Base-by-base conservation (phyloP, 805 yeast genomes). In the Metschnikowia gelsemii region DNA sequence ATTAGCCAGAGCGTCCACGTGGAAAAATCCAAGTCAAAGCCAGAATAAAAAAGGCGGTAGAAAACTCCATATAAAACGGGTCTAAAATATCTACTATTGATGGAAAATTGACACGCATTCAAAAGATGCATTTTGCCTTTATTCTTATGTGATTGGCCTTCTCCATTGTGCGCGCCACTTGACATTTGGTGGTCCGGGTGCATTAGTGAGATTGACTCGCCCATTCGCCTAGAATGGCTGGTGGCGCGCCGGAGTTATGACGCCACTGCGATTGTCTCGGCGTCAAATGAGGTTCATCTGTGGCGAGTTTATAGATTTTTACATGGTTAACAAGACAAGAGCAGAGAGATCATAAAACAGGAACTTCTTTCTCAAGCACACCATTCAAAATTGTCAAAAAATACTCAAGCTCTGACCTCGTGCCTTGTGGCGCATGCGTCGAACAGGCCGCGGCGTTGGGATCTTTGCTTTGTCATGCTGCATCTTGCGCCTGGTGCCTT, bases 191-290 rank as follows among this genome's bases (percentile, higher is more conserved):
- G 14, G 22, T 19, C 35, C 21, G 40, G 35, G 29, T 23, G 30
- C 40, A 28, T 23, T 8, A 17, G 31, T 27, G 9, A 19, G 31
- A 14, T 11, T 21, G 23, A 21, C 29, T 24, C 27, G 35, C 22
- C 30, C 28, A 14, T 28, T 17, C 38, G 35, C 20, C 43, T 34
- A 35, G 39, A 40, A n/a, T n/a, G n/a, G n/a, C n/a, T n/a, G n/a
- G n/a, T 33, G 29, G 39, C 31, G 35, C 35, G 17, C 39, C 43
- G 43, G 43, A 40, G 34, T 40, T 40, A 40, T 40, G 30, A 40
- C 31, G 26, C 30, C 29, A 14, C 32, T 20, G n/a, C n/a, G n/a
- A n/a, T n/a, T n/a, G n/a, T n/a, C n/a, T n/a, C n/a, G n/a, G n/a
- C n/a, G n/a, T n/a, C n/a, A n/a, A n/a, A n/a, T n/a, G n/a, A n/a